A percentile compares a stretch with the other conserved stretches of the same genome.
These are phyloP conservation scores for Mycena sanguinolenta DNA, from an alignment of 768 basidiomycete genomes.

Conservation along the genomic window DNA sequence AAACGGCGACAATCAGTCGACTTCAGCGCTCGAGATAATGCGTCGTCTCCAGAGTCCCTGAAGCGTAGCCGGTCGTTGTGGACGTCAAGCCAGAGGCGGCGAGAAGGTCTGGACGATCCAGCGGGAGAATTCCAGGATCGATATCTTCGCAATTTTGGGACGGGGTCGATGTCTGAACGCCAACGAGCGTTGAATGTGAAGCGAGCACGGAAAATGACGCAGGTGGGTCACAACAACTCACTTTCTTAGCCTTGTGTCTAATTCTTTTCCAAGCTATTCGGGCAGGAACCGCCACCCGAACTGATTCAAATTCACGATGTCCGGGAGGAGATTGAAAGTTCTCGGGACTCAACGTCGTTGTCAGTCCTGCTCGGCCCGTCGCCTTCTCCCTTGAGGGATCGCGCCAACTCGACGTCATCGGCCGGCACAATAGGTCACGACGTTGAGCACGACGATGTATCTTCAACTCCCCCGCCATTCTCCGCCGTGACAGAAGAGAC, in stretches of 20 bases:
- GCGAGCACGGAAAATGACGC: conserved; percentile 64
- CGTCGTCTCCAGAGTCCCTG: conserved; percentile 21
- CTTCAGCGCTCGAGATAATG: conserved; percentile 1
- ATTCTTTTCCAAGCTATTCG: conserved; percentile 56
- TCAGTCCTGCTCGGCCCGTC: not conserved
- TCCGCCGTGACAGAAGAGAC: conserved; percentile 17
- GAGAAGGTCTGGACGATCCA: conserved; percentile 16
- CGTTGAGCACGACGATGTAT: conserved; percentile 1
- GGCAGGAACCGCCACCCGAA: conserved; percentile 60
- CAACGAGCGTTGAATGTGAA: conserved; percentile 57
- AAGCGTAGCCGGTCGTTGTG: conserved; percentile 49
- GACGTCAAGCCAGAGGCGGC: conserved; percentile 30
- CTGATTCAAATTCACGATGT: conserved; percentile 52
- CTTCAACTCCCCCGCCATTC: conserved; percentile 27
- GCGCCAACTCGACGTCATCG: conserved; percentile 31
- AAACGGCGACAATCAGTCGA: conserved; percentile 27
- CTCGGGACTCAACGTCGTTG: conserved; percentile 37
- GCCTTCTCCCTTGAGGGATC: conserved; percentile 25
- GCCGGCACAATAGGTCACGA: conserved; percentile 11
- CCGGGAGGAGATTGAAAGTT: conserved; percentile 23
- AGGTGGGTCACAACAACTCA: conserved; percentile 52
- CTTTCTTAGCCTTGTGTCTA: not conserved
- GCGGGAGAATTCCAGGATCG: conserved; percentile 38
- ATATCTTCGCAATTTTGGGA: conserved; percentile 41
- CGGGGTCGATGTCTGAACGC: conserved; percentile 43